Evolutionary conservation across 192 early-diverging fungal genomes (phyloP), one percentile per base, ranked within the genome.

Genomic region (Entomortierella lignicola): DNA sequence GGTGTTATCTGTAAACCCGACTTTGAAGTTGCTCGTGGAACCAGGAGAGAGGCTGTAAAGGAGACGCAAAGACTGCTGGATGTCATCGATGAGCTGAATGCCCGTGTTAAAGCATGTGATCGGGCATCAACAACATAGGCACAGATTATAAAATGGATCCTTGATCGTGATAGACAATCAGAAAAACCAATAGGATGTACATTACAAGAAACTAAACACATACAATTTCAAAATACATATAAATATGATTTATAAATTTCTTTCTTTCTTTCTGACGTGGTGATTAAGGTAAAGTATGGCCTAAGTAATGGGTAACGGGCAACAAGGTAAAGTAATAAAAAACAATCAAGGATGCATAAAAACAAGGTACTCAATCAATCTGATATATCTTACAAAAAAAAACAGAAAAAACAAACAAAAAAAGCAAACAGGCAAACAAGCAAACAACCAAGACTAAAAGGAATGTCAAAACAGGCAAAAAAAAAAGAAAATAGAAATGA

Each of bases 11-110:
- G 89, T 60, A 86, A 89, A 50, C 83, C 85, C 5, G 90, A 90
- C 21, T 89, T 92, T 58, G 89, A 92, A 41, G 86, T 87, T 31
- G 93, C 93, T 7, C 74, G 95, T 30, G 73, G 84, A 64, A 90
- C 87, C 61, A 74, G 95, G 81, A 81, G 87, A 63, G 89, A 93
- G 73, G 90, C 88, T 3, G 94, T 97, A 39, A 84, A 86, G 66
- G 66, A 86, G 43, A 83, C 91, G 29, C 94, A 95, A 77, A 82
- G 77, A 56, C 86, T 88, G 79, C 81, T 95, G 82, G 93, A 95
- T 72, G 71, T 83, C 62, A 83, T 94, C 71, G 95, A 97, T 85
- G 83, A 81, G 39, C 69, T 89, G 58, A 91, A 87, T 64, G 88
- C 86, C 18, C 62, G 66, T 25, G 90, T 91, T 17, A 86, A 86